Base-by-base conservation (phyloP, 768 basidiomycete genomes). In the Suillus decipiens region DNA sequence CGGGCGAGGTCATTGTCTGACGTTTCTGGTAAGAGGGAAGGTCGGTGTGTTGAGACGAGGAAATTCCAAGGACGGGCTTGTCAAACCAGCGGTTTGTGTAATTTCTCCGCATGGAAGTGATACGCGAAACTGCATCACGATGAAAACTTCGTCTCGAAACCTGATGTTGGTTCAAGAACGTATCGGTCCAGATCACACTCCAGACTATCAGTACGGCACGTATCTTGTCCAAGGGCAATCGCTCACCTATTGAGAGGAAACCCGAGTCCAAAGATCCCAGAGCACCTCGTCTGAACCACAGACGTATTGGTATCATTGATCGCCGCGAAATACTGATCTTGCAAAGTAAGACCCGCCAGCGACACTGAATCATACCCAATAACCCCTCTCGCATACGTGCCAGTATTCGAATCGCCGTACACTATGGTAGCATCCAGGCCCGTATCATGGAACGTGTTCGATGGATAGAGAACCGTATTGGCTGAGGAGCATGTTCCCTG, bases 181-280 rank as follows among this genome's bases (percentile, higher is more conserved):
- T 59, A 17, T 78, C 64, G 42, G 71, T 73, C 82, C 82, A 85
- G 28, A 86, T 78, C 14, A 80, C 78, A 67, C 84, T 86, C 45
- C 59, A 43, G 6, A 11, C 41, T 39, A 7, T 65, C 48, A 64
- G 55, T 12, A 63, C n/a, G 19, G 6, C 14, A 1, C n/a, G 10
- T 31, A 45, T 10, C n/a, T 22, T 28, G 0, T 50, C 7, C 41
- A 24, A 24, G 56, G 37, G 42, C 9, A 60, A 19, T 14, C 5
- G 66, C 77, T 15, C 31, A 89, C 89, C 89, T 91, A 65, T 88
- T 88, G 15, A 84, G 71, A 3, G 90, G 89, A 66, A 92, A 92
- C 0, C 92, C 90, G 11, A 92, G 78, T 0, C 91, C 91, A 61
- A 92, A 81, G 47, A 92, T 90, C 2, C 90, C 91, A 17, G 83